phyloP scores from a whole-genome alignment of 306 rosid species.

The Trifolium repens region DNA sequence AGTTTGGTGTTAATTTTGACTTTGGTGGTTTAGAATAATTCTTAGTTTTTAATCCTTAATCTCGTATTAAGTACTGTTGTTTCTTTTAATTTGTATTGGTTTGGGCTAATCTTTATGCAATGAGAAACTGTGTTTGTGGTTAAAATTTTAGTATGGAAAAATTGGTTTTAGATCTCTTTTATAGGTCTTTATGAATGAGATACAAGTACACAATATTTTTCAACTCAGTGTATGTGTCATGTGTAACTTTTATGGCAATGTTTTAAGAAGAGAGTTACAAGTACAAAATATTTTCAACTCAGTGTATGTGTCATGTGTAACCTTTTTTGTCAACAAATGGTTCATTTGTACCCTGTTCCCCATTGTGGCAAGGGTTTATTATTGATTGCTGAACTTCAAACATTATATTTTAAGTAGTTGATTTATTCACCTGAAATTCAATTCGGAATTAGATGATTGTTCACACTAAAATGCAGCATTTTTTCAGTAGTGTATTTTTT shows the following conservation, averaged over 20 bases:
- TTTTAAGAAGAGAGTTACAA: background rate
- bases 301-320: no score
- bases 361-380: background rate
- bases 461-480: no score
- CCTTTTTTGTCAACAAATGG: background rate
- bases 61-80: background rate
- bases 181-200: background rate
- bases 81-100: background rate
- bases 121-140: background rate
- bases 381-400: background rate
- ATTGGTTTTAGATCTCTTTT: background rate
- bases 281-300: no score
- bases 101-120: background rate
- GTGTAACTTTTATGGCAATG: no score
- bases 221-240: no score
- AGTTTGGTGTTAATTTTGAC: background rate
- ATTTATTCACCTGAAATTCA: background rate
- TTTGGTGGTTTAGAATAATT: background rate
- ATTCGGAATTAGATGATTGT: no score
- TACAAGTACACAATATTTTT: background rate
- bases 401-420: background rate
- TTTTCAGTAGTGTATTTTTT: no score
- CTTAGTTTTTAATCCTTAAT: background rate
- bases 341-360: background rate
- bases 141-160: background rate